These are phyloP conservation scores for Mycena rosella DNA, from an alignment of 768 basidiomycete genomes.

Conservation along the genomic window DNA sequence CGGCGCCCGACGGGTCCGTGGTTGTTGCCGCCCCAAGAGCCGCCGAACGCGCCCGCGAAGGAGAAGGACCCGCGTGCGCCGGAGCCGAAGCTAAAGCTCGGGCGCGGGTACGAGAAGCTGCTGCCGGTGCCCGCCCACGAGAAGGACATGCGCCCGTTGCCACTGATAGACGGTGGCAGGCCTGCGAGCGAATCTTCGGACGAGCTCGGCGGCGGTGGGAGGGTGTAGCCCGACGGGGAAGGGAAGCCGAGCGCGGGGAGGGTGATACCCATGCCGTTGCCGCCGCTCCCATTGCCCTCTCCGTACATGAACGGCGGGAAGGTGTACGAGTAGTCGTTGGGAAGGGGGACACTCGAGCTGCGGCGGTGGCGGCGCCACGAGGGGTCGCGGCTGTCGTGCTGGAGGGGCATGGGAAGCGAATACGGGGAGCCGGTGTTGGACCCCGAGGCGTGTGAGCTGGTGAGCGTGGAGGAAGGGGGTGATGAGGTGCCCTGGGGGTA, in stretches of 20 bases:
- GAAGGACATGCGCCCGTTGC: slow-evolving; percentile 25
- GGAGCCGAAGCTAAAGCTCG: slow-evolving; percentile 33
- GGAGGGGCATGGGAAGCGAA: slow-evolving; percentile 29
- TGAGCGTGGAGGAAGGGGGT: slow-evolving; percentile 32
- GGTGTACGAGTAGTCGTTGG: slow-evolving; percentile 48
- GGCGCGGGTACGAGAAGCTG: slow-evolving; percentile 37
- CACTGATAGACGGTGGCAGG: slow-evolving; percentile 30
- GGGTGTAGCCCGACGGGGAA: slow-evolving; percentile 59
- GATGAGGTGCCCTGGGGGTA: slow-evolving; percentile 25
- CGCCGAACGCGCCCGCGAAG: slow-evolving; percentile 30
- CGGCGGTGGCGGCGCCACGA: slow-evolving; percentile 59
- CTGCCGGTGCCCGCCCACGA: slow-evolving; percentile 29
- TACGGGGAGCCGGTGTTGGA: slow-evolving; percentile 34
- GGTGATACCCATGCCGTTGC: slow-evolving; percentile 32
- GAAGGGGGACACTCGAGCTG: slow-evolving; percentile 74
- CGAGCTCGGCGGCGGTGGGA: slow-evolving; percentile 50
- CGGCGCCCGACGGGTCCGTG: slow-evolving; percentile 32
- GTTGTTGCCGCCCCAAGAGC: slow-evolving; percentile 18
- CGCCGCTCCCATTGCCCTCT: too few species aligned
- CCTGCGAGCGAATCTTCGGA: slow-evolving; percentile 55
- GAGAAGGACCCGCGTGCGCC: slow-evolving; percentile 30
- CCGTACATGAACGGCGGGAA: slow-evolving; percentile 38
- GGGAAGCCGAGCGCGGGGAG: slow-evolving; percentile 51
- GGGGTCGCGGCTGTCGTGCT: slow-evolving; percentile 26
- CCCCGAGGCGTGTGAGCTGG: slow-evolving; percentile 31